Base-by-base conservation (phyloP, 176 grass and related monocot species). In the Poa pratensis region DNA sequence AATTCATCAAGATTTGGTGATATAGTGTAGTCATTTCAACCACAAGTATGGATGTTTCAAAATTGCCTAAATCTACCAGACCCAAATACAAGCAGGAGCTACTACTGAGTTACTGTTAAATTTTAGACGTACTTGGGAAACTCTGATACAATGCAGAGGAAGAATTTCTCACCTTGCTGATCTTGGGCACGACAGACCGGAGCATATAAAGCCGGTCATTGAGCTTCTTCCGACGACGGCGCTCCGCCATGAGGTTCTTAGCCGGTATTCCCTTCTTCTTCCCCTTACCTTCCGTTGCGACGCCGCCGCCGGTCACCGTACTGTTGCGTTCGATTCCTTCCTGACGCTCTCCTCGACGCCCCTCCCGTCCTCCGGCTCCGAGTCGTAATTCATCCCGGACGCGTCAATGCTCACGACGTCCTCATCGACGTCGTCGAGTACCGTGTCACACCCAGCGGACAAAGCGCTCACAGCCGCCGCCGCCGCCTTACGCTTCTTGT, bases 201-300 rank as follows among this genome's bases (percentile, higher is more conserved):
- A 99, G 94, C 97, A 99, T 99, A 77, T 99, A 99, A 80, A 99
- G 97, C 24, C 97, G 86, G 82, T 99, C 97, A 82, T 99, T 99
- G 61, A 99, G 93, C 90, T 99, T 99, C 91, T 99, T 99, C 65
- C 97, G 86, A 60, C 97, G 88, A 62, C 97, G 86, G 70, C 97
- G 92, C 86, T 99, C 97, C 4, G 97, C 97, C 97, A 99, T 99
- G 64, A 99, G 89, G 75, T 99, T 99, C 85, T 99, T 99, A 35
- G 97, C 97, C 3, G 97, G 97, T 71, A 99, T n/a, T 12, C 97
- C 94, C 88, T 96, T 96, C 88, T 72, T 99, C 82, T 96, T 99
- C 53, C 94, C 94, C 53, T 92, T 99, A 45, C 90, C 87, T 37
- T 92, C 96, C 52, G 73, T 87, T 15, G 39, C 76, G 11, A 89